These are phyloP conservation scores for Cryphonectria japonica DNA, from an alignment of 2,329 filamentous ascomycete species.

Conservation along the genomic window DNA sequence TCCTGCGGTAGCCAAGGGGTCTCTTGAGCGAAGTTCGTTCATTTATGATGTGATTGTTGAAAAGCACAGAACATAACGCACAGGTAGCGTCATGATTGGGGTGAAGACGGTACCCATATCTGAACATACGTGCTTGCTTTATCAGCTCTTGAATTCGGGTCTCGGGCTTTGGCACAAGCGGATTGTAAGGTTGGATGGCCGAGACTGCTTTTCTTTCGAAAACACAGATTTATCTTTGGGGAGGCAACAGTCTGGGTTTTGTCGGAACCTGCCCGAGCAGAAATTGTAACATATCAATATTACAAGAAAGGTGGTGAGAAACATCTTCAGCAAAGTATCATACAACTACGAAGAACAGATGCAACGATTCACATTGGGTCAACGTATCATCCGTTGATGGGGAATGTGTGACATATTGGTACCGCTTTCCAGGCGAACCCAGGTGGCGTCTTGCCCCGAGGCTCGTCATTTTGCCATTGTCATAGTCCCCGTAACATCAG, in stretches of 20 bases:
- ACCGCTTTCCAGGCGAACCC: not conserved
- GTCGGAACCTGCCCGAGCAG: not conserved
- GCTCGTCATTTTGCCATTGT: not conserved
- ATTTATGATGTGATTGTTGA: not conserved
- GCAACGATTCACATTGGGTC: not conserved
- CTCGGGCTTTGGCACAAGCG: slow-evolving; percentile 5
- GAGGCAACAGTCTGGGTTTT: not conserved
- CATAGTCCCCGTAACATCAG: not conserved
- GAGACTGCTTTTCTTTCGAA: not conserved
- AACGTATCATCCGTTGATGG: not conserved
- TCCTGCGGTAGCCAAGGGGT: not conserved
- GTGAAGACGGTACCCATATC: slow-evolving; percentile 5
- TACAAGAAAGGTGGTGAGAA: not conserved
- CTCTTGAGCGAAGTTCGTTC: not conserved
- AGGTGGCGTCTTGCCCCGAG: not conserved
- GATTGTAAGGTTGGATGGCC: not conserved
- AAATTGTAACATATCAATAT: not conserved
- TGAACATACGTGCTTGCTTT: not conserved
- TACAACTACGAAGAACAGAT: not conserved
- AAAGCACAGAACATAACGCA: not conserved
- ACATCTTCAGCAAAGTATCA: not conserved
- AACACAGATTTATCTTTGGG: not conserved
- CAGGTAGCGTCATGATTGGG: not conserved
- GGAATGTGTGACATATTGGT: not conserved
- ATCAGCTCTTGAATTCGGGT: not conserved